These are phyloP conservation scores for Hemileia vastatrix DNA, from an alignment of 1,284 basidiomycete genomes.

Conservation along the genomic window DNA sequence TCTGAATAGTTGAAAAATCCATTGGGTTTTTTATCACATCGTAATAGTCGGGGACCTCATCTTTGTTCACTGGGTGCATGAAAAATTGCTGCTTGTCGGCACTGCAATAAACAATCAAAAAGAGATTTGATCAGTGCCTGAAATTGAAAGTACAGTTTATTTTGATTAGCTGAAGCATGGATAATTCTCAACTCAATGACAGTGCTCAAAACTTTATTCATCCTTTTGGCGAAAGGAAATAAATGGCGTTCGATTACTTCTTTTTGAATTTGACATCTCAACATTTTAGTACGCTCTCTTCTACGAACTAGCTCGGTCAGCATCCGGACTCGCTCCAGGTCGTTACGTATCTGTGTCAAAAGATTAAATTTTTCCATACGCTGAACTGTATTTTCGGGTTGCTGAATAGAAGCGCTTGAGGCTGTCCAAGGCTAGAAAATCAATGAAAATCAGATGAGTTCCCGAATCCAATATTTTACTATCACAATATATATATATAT, in stretches of 20 bases:
- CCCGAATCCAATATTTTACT: no score
- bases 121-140: not conserved
- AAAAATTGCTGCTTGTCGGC: constrained; percentile 66
- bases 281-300: constrained; percentile 73
- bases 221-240: constrained; percentile 56
- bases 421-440: constrained; percentile 76
- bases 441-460: constrained; percentile 7
- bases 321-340: constrained; percentile 64
- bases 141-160: not conserved
- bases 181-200: constrained; percentile 56
- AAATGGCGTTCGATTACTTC: constrained; percentile 58
- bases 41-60: constrained; percentile 83
- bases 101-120: constrained; percentile 47
- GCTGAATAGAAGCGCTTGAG: constrained; percentile 55
- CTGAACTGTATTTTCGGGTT: constrained; percentile 77
- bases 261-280: constrained; percentile 62
- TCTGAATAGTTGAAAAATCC: constrained; percentile 73
- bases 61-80: constrained; percentile 65
- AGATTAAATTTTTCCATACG: constrained; percentile 74
- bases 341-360: constrained; percentile 60
- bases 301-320: constrained; percentile 65
- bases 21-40: constrained; percentile 78
- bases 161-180: constrained; percentile 3
- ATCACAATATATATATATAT: no score
- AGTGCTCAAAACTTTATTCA: constrained; percentile 61